phyloP scores from a whole-genome alignment of 331 rosid genomes.

The Rhamnella rubrinervis region DNA sequence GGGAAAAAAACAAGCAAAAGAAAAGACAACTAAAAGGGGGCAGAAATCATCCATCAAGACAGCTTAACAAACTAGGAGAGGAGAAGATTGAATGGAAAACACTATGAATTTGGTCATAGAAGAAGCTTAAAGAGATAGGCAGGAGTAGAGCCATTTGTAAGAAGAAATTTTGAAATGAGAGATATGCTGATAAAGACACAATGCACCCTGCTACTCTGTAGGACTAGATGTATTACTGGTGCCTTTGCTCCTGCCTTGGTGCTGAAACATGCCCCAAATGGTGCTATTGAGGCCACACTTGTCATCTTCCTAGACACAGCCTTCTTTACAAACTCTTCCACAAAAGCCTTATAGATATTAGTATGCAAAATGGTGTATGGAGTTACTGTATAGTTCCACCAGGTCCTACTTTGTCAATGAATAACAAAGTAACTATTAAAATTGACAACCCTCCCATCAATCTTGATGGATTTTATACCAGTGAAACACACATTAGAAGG shows the following conservation, averaged over 20 bases:
- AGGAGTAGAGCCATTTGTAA: too few species aligned
- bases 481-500: conserved; percentile 32
- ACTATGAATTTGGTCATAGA: too few species aligned
- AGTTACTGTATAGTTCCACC: conserved; percentile 33
- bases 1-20: too few species aligned
- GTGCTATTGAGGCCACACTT: conserved; percentile 25
- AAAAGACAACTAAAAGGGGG: too few species aligned
- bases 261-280: conserved; percentile 41
- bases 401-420: conserved; percentile 14
- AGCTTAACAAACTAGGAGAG: too few species aligned
- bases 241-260: conserved; percentile 29
- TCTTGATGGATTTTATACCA: conserved; percentile 28
- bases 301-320: conserved; percentile 21
- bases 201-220: conserved; percentile 12
- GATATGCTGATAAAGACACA: not conserved
- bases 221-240: conserved; percentile 32
- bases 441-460: conserved; percentile 20
- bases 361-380: conserved; percentile 25
- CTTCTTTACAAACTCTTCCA: conserved; percentile 28
- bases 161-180: too few species aligned
- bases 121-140: too few species aligned
- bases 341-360: conserved; percentile 20
- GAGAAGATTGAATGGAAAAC: too few species aligned
- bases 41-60: too few species aligned
- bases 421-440: conserved; percentile 17